Evolutionary conservation across 257 asterid species (phyloP).

Genomic region (Solanum pennellii): DNA sequence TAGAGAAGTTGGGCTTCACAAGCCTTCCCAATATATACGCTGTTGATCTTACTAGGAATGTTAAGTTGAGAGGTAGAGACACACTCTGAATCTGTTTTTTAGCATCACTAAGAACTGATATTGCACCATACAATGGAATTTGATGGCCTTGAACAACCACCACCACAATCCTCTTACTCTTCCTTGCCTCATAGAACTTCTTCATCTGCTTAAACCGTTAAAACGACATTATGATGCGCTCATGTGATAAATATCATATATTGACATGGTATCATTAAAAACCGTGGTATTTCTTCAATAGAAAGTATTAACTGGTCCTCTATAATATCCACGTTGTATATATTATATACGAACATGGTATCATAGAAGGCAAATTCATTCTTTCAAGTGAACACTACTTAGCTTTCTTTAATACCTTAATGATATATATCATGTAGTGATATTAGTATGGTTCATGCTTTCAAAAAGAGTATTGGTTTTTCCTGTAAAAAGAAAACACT

Average conservation of each 20-base stretch:
- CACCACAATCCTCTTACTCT: conserved; percentile 41
- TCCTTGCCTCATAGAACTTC: conserved; percentile 58
- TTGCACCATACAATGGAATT: conserved; percentile 84
- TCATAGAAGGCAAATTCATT: too few species aligned
- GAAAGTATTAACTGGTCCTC: not conserved
- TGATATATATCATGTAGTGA: too few species aligned
- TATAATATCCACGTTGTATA: not conserved
- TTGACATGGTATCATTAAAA: not conserved
- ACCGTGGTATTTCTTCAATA: not conserved
- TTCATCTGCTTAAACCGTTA: conserved; percentile 29
- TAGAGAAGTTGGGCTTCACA: conserved; percentile 58
- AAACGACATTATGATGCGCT: not conserved
- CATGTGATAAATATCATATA: too few species aligned
- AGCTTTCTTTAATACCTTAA: not conserved
- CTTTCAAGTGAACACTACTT: not conserved
- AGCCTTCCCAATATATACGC: conserved; percentile 71
- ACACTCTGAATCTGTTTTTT: conserved; percentile 24
- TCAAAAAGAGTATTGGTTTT: not conserved
- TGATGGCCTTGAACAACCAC: conserved; percentile 51
- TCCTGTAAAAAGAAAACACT: not conserved
- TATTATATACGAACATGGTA: not conserved
- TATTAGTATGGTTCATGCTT: not conserved
- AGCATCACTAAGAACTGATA: conserved; percentile 33
- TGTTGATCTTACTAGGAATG: conserved; percentile 57
- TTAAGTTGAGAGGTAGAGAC: conserved; percentile 58